Evolutionary conservation across 192 early-diverging fungal species (phyloP).

Genomic region (Coemansia sp.): DNA sequence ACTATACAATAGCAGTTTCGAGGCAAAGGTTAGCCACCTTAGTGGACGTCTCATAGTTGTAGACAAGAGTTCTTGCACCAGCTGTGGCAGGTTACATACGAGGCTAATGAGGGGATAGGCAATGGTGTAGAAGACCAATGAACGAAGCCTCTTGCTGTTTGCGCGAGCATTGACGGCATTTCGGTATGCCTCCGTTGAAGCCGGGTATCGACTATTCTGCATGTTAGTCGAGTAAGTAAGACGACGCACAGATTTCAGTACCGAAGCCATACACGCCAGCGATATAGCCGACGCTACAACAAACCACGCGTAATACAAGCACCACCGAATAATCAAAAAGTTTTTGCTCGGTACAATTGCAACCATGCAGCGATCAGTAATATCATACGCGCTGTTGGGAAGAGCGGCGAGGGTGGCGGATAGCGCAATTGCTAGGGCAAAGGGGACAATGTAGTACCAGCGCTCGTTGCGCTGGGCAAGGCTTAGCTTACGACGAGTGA

Average conservation of each 20-base stretch:
- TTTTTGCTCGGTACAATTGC: conserved; percentile 22
- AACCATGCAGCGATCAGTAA: conserved; percentile 25
- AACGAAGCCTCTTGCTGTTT: conserved; percentile 51
- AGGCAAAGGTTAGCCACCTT: conserved; percentile 15
- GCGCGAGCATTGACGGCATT: conserved; percentile 51
- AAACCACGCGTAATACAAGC: conserved; percentile 55
- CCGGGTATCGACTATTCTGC: background rate
- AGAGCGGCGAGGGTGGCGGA: conserved; percentile 34
- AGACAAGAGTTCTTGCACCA: conserved; percentile 41
- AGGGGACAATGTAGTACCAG: conserved; percentile 53
- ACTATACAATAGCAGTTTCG: conserved; percentile 30
- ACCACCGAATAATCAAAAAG: conserved; percentile 46
- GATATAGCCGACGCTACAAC: conserved; percentile 41
- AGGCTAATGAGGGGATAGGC: conserved; percentile 49
- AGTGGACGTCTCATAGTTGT: conserved; percentile 21
- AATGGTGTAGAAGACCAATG: conserved; percentile 50
- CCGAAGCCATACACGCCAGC: conserved; percentile 45
- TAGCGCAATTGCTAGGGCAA: conserved; percentile 32
- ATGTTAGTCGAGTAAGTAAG: conserved; percentile 40
- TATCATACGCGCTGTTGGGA: conserved; percentile 37
- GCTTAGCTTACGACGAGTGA: conserved; percentile 37
- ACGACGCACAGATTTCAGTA: conserved; percentile 28
- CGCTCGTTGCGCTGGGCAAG: conserved; percentile 44
- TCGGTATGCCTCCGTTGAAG: conserved; percentile 46
- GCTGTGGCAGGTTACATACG: conserved; percentile 45